phyloP scores from a whole-genome alignment of 345 rosid genomes.

The Ailanthus altissimus region DNA sequence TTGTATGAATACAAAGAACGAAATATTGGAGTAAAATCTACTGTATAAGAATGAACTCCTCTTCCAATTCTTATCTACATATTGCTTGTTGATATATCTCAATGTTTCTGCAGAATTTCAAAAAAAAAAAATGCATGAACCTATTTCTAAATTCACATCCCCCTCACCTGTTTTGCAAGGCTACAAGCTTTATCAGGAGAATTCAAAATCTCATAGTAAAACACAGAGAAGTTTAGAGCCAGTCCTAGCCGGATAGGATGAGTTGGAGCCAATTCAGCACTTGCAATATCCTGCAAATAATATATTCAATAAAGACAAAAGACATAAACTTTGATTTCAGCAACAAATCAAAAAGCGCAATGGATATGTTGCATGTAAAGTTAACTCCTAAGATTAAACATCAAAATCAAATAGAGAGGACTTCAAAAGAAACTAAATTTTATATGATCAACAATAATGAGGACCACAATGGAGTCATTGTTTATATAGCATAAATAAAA shows the following conservation, averaged over 20 bases:
- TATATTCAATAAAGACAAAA: not conserved
- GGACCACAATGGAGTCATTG: not conserved
- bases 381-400: not conserved
- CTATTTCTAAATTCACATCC: not conserved
- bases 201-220: constrained; percentile 69
- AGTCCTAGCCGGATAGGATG: constrained; percentile 72
- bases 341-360: not conserved
- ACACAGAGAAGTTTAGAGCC: constrained; percentile 72
- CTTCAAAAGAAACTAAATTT: not conserved
- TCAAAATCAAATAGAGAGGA: not conserved
- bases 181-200: constrained; percentile 73
- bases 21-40: not conserved
- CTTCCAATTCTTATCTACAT: not conserved
- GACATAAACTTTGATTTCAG: not conserved
- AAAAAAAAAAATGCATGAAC: not conserved
- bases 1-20: not conserved
- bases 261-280: constrained; percentile 64
- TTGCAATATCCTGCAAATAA: constrained; percentile 55
- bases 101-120: not conserved
- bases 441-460: not conserved
- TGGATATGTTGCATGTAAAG: not conserved
- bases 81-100: not conserved
- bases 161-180: constrained; percentile 67
- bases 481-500: not conserved
- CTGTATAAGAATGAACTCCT: not conserved